Evolutionary conservation across 2,329 filamentous ascomycete species (phyloP).

Genomic region (Dothiorella sarmentorum): DNA sequence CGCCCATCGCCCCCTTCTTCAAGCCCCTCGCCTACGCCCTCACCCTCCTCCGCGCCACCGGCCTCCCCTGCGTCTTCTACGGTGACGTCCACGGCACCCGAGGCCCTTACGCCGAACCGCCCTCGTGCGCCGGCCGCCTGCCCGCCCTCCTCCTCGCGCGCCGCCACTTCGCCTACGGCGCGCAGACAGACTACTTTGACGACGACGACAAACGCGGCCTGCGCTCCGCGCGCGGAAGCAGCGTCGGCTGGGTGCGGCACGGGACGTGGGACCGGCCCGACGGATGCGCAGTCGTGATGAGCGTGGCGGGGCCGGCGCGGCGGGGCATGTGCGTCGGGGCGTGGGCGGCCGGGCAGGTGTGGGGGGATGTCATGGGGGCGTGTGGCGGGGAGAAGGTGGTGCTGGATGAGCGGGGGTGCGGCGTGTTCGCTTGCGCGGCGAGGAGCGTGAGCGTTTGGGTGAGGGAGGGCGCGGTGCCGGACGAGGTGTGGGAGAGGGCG

Average conservation of each 20-base stretch:
- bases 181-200: conserved; percentile 63
- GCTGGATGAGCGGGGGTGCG: conserved; percentile 60
- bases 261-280: conserved; percentile 42
- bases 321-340: conserved; percentile 63
- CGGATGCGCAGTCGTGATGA: conserved; percentile 49
- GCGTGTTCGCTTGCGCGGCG: conserved; percentile 52
- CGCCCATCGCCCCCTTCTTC: conserved; percentile 62
- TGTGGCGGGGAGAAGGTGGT: conserved; percentile 52
- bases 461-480: conserved; percentile 40
- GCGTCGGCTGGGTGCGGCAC: conserved; percentile 59
- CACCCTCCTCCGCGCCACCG: conserved; percentile 62
- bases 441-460: conserved; percentile 59
- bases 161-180: conserved; percentile 64
- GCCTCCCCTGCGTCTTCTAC: conserved; percentile 67
- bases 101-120: conserved; percentile 50
- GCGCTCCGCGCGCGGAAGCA: no score
- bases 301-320: conserved; percentile 47
- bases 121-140: conserved; percentile 53
- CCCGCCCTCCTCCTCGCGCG: conserved; percentile 60
- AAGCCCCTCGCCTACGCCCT: conserved; percentile 69
- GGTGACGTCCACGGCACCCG: conserved; percentile 65
- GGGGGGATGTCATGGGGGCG: conserved; percentile 61
- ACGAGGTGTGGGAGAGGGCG: conserved; percentile 30
- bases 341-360: conserved; percentile 56
- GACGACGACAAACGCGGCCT: no score